These are phyloP conservation scores for Rhizopus delemar DNA, from an alignment of 371 early-diverging fungal species.

Conservation along the genomic window DNA sequence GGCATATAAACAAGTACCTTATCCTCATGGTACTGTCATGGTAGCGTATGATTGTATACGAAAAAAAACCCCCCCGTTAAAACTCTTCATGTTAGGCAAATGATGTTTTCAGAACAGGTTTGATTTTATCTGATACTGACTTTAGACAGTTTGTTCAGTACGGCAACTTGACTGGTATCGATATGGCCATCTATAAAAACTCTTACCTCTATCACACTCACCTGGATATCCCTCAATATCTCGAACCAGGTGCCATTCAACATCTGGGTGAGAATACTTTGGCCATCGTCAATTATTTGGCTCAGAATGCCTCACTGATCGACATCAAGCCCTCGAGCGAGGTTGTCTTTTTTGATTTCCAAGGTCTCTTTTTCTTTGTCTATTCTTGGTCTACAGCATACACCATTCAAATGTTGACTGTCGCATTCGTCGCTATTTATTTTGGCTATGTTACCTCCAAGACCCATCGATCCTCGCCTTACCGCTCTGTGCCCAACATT, in stretches of 20 bases:
- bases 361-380: conserved; percentile 61
- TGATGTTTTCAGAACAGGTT: conserved; percentile 74
- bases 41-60: conserved; percentile 17
- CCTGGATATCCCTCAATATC: conserved; percentile 59
- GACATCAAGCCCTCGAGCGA: conserved; percentile 54
- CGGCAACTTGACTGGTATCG: conserved; percentile 67
- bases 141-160: conserved; percentile 76
- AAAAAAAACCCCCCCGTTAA: no score
- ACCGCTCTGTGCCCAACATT: conserved; percentile 33
- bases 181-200: conserved; percentile 76
- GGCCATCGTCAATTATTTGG: conserved; percentile 60
- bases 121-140: conserved; percentile 77
- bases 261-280: conserved; percentile 72
- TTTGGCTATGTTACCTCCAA: conserved; percentile 37
- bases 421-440: conserved; percentile 24
- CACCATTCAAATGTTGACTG: conserved; percentile 44
- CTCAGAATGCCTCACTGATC: conserved; percentile 50
- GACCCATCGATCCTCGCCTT: conserved; percentile 38
- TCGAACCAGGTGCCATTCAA: conserved; percentile 69
- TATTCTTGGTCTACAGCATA: conserved; percentile 64
- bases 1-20: conserved; percentile 69
- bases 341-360: conserved; percentile 68
- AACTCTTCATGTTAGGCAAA: conserved; percentile 48
- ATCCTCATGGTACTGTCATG: conserved; percentile 78
- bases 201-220: conserved; percentile 76